A percentile compares a stretch with the other conserved stretches of the same genome.
Evolutionary conservation across 1,284 basidiomycete species (phyloP).

Genomic region (Erythrobasidium hasegawianum): DNA sequence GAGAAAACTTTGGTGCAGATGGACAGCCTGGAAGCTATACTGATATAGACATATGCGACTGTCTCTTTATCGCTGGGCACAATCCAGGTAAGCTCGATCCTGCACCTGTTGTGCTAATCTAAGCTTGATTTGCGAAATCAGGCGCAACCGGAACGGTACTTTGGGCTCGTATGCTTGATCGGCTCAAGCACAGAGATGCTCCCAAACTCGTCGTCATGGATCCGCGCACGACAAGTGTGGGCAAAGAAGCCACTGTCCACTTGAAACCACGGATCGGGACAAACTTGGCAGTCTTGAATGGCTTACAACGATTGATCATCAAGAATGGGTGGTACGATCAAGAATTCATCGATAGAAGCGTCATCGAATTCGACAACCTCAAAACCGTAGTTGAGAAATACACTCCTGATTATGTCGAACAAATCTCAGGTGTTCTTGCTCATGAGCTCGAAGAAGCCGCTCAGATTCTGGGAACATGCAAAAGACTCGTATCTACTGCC

Average conservation of each 20-base stretch:
- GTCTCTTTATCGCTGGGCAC: conserved; percentile 14
- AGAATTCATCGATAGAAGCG: conserved; percentile 10
- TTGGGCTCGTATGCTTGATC: conserved; percentile 22
- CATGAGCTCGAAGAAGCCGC: conserved; percentile 6
- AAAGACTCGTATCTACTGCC: conserved; percentile 8
- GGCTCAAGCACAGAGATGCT: neutral
- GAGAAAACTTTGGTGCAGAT: conserved; percentile 20
- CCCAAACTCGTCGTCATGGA: conserved; percentile 20
- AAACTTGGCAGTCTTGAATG: conserved; percentile 16
- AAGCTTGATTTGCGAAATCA: too few species aligned
- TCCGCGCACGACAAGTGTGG: conserved; percentile 3
- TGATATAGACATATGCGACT: conserved; percentile 16
- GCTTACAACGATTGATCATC: conserved; percentile 11
- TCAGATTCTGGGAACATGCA: neutral
- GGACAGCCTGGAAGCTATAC: conserved; percentile 14
- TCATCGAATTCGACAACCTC: conserved; percentile 11
- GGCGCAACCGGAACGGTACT: conserved; percentile 17
- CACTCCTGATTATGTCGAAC: conserved; percentile 20
- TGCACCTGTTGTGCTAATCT: too few species aligned
- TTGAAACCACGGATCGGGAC: conserved; percentile 9
- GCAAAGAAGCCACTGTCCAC: neutral
- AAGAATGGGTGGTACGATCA: conserved; percentile 26
- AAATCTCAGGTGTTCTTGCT: conserved; percentile 2
- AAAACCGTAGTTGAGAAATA: conserved; percentile 2
- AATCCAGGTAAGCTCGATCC: conserved; percentile 1